phyloP scores from a whole-genome alignment of 176 grass and related monocot genomes.

The Cymbopogon citratus region DNA sequence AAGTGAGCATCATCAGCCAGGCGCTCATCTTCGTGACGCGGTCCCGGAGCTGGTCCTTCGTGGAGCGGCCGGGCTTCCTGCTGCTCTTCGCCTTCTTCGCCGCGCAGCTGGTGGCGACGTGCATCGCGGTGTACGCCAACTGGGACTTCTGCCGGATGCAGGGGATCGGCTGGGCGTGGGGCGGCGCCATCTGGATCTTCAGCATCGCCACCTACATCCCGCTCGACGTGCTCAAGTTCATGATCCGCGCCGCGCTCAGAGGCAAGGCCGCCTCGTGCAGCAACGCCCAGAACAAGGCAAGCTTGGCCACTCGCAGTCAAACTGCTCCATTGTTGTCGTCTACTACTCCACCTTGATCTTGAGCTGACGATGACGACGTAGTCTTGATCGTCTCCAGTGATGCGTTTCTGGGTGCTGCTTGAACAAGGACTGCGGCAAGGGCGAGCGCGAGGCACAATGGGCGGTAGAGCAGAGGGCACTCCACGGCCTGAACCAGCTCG shows the following conservation, averaged over 20 bases:
- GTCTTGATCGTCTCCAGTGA: conserved; percentile 37
- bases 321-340: background rate
- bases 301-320: background rate
- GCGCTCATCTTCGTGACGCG: conserved; percentile 91
- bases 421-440: conserved; percentile 38
- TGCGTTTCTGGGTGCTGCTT: conserved; percentile 5
- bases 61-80: conserved; percentile 69
- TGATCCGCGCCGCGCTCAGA: conserved; percentile 55
- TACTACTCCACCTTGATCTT: background rate
- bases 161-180: conserved; percentile 77
- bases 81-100: conserved; percentile 68
- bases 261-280: conserved; percentile 43
- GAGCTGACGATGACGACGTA: background rate
- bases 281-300: conserved; percentile 59
- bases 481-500: conserved; percentile 37
- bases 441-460: conserved; percentile 48
- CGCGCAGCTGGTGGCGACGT: conserved; percentile 69
- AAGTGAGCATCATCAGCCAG: conserved; percentile 93
- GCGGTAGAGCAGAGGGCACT: conserved; percentile 39
- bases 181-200: conserved; percentile 61
- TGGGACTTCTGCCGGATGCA: conserved; percentile 64
- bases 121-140: conserved; percentile 57
- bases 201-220: conserved; percentile 73
- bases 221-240: conserved; percentile 83
- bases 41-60: conserved; percentile 81